Conservation (phyloP, 768 basidiomycete species). For the Tricholoma furcatifolium region DNA sequence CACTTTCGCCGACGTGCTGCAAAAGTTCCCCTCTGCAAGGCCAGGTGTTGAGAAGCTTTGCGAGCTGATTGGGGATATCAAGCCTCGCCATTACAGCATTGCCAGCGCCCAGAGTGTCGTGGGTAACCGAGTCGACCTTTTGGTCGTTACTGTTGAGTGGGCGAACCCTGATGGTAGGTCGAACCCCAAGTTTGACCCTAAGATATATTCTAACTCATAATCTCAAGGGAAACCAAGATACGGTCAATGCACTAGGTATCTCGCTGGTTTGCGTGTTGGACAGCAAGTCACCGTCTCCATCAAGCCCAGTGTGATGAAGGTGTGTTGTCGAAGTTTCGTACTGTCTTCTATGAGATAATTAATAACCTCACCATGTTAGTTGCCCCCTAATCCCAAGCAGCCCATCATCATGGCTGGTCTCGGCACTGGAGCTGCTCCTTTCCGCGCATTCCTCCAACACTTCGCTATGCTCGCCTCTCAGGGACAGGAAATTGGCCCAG, state of each 20-base stretch:
- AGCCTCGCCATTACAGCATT: constrained; percentile 97
- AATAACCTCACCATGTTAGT: constrained; percentile 35
- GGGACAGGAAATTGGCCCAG: constrained; percentile 81
- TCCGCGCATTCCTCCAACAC: constrained; percentile 98
- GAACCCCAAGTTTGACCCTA: constrained; percentile 4
- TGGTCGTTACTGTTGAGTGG: constrained; percentile 98
- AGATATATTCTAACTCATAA: background rate
- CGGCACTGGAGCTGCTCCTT: constrained; percentile 97
- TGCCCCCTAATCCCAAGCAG: constrained; percentile 81
- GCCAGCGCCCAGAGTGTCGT: constrained; percentile 95
- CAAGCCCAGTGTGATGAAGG: constrained; percentile 99
- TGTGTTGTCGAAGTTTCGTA: constrained; percentile 27
- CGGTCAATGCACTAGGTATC: constrained; percentile 97
- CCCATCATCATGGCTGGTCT: constrained; percentile 99
- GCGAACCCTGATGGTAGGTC: constrained; percentile 71
- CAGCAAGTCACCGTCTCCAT: constrained; percentile 96
- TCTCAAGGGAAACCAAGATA: constrained; percentile 66
- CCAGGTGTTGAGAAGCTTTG: constrained; percentile 85
- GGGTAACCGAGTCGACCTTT: constrained; percentile 89
- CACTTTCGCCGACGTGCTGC: constrained; percentile 86
- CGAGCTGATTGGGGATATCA: constrained; percentile 90
- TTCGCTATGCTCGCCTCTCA: constrained; percentile 79
- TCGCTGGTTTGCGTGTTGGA: constrained; percentile 78
- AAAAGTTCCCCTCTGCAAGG: constrained; percentile 71
- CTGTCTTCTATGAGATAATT: constrained; percentile 5